Base-by-base conservation (phyloP, 1,284 basidiomycete genomes). In the Pseudozyma thailandica region DNA sequence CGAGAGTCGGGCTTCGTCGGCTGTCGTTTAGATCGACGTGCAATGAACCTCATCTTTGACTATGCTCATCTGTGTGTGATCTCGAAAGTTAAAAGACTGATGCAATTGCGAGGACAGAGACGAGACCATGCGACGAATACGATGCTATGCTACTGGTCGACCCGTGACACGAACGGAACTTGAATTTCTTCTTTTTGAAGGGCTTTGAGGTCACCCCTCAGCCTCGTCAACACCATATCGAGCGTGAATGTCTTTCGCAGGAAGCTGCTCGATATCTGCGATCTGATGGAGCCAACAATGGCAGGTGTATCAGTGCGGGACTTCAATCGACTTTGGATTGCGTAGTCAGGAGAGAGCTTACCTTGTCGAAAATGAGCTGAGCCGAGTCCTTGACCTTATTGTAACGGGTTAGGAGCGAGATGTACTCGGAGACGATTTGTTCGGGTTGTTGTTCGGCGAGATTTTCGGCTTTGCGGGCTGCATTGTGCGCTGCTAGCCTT, bases 341-440 rank as follows among this genome's bases (percentile, higher is more conserved):
- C 12, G 12, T 13, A 18, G 21, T 6, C 20, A 16, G 15, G 27
- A 25, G 47, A 15, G 23, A 16, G 39, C 58, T 46, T 31, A 72
- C 69, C 56, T 63, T 68, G 38, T 68, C 70, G 26, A 68, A 68
- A 0, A 68, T 33, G 25, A 60, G 26, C 46, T 63, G 59, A 23
- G 58, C 52, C 26, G 52, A 42, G 30, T 74, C 65, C n/a, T 60
- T 74, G 38, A 73, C 70, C 9, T 41, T 47, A 28, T 73, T 73
- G 46, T 73, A 73, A 20, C 59, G 42, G 23, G 44, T 63, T 5
- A 73, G 43, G 20, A 69, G 53, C 15, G 44, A 12, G 37, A 68
- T 65, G 46, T 73, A 63, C 31, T 54, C 60, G 13, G 38, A 21
- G 15, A 73, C 64, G 31, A 68, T 47, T 27, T 63, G 56, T 6